Evolutionary conservation across 2,329 filamentous ascomycete species (phyloP), one percentile per base, ranked within the genome.

Genomic region (Fusarium oligoseptatum): DNA sequence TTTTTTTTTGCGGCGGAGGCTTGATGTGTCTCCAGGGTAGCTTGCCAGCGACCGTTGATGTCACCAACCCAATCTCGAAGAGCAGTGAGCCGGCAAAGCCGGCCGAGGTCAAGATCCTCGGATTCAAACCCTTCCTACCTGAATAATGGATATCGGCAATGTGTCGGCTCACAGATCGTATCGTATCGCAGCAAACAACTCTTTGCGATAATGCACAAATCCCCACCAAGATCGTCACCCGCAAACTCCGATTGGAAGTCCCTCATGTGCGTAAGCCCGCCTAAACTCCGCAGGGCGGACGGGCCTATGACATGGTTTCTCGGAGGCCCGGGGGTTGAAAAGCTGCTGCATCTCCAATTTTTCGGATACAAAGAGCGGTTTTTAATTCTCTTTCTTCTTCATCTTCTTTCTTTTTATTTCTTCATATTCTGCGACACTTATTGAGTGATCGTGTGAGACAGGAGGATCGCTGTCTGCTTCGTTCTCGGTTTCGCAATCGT

Each of bases 231-330:
- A 41, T 66, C 57, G 72, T 67, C 72, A 74, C 60, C 34, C 62
- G 34, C 27, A 27, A 11, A 14, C 27, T 73, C 72, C 72, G 69
- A 74, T 74, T 74, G 72, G 72, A 12, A 27, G 48, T 50, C 32
- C 17, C 17, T 3, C 11, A 29, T 15, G 50, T 37, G 57, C 62
- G 41, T 67, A 75, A 74, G 72, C 62, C 72, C 66, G 66, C 72
- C 69, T 67, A 67, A 74, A 74, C 68, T 74, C 72, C 72, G 72
- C 72, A 41, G 45, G 45, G 55, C 52, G 20, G 20, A 17, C 22
- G 64, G 45, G 37, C 65, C 37, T 67, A 66, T 61, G 64, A 72
- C 67, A 64, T 64, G 36, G 72, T 34, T 52, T 52, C 48, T 74
- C 67, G 67, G 64, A 65, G 68, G 39, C 73, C 73, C 52, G 67